Evolutionary conservation across 306 rosid genomes (phyloP), one percentile per base, ranked within the genome.

Genomic region (Vigna trinervia): DNA sequence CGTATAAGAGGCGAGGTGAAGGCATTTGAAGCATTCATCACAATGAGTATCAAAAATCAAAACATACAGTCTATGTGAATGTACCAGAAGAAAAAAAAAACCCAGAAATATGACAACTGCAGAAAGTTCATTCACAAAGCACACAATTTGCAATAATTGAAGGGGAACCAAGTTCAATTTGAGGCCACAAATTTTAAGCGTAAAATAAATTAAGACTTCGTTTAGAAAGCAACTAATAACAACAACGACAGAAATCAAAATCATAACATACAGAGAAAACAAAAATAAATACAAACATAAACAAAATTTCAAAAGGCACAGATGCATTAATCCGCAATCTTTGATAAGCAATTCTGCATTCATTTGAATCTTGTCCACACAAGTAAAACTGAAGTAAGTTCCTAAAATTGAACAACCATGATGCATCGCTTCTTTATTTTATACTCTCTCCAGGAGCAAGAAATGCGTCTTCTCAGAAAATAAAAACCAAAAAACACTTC

Each of bases 1-100:
- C 56, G 26, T 13, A 78, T 57, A 10, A 43, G 15, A 26, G 50
- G 19, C 12, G 4, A 51, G 12, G 13, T 19, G 23, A 32, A 63
- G 64, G 39, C 71, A 51, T 75, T 14, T 47, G 51, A 83, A 76
- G 4, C 74, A 64, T 74, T 74, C 52, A 68, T 51, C 54, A 34
- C 69, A 83, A 74, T 13, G 66, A 61, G 14, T 41, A 68, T 48
- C 22, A 73, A 68, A 51, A 54, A 51, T 46, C 47, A 73, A 68
- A 51, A 46, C 54, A 71, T 56, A 68, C 22, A 20, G 5, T 28
- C 43, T 30, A 15, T 8, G 36, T 64, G 30, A 39, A 54, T 48
- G 32, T 53, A 65, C 58, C 58, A 19, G 38, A 20, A 43, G 28
- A 20, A 43, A 22, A 43, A 14, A 45, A 46, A 51, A 72, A 34